These are phyloP conservation scores for Sinapis alba DNA, from an alignment of 441 rosid species.

Conservation along the genomic window DNA sequence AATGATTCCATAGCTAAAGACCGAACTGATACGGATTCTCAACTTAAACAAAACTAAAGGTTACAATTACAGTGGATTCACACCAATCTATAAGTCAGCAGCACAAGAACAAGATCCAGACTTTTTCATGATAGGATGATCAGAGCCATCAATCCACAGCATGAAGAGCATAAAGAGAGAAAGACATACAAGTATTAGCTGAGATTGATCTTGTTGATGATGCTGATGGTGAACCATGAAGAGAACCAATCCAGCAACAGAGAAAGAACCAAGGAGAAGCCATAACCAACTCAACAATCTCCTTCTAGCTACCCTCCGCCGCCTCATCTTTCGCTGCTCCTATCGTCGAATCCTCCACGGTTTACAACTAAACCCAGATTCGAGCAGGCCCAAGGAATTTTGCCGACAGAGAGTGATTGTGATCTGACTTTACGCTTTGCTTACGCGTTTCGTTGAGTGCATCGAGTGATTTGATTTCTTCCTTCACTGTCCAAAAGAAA, in stretches of 20 bases:
- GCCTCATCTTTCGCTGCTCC: constrained; percentile 62
- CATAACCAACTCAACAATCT: constrained; percentile 84
- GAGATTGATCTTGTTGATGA: constrained; percentile 62
- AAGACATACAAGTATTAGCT: constrained; percentile 48
- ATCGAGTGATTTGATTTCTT: neutral
- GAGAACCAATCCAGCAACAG: constrained; percentile 72
- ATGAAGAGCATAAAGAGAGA: neutral
- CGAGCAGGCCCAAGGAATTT: neutral
- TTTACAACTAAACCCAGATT: constrained; percentile 30
- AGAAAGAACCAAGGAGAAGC: constrained; percentile 70
- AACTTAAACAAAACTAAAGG: neutral
- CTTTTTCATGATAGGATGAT: neutral
- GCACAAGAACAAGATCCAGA: neutral
- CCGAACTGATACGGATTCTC: neutral
- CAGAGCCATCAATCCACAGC: neutral
- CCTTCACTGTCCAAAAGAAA: constrained; percentile 19
- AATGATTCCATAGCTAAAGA: neutral
- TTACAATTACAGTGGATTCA: neutral
- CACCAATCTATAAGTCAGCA: neutral
- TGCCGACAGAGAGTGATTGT: constrained; percentile 28
- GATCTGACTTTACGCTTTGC: constrained; percentile 18
- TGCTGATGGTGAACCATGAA: constrained; percentile 72
- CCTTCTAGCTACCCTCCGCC: constrained; percentile 97
- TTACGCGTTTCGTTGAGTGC: constrained; percentile 8
- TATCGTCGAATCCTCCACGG: constrained; percentile 41